A percentile compares a stretch with the other conserved stretches of the same genome.
Conservation (phyloP, 2,329 filamentous ascomycete genomes). For the Pseudogymnoascus sp. region DNA sequence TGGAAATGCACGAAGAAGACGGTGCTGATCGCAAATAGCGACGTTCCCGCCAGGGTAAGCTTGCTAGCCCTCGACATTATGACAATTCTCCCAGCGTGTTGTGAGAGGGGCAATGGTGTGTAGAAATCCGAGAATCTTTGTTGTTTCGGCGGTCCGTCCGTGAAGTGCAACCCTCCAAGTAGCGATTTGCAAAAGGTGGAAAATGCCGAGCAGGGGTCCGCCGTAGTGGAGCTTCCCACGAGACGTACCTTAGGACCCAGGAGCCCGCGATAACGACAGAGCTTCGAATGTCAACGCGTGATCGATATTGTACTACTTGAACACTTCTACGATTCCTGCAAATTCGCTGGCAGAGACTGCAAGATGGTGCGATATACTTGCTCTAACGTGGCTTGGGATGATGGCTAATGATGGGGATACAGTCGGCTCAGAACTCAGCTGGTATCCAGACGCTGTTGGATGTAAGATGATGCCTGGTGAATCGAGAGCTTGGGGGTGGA, state of each 20-base stretch:
- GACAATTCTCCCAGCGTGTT: not conserved
- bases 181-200: conserved; percentile 15
- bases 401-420: conserved; percentile 16
- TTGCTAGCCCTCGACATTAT: conserved; percentile 88
- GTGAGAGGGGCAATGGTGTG: not conserved
- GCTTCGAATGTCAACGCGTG: conserved; percentile 12
- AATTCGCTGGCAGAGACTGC: conserved; percentile 13
- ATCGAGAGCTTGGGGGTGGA: conserved; percentile 13
- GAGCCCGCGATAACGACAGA: conserved; percentile 5
- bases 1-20: conserved; percentile 84
- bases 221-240: conserved; percentile 20
- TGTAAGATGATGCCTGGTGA: conserved; percentile 55
- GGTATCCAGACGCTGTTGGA: conserved; percentile 98
- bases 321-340: conserved; percentile 10
- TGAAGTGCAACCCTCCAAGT: conserved; percentile 7
- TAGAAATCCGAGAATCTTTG: not conserved
- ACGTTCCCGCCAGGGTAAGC: conserved; percentile 72
- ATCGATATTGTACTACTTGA: conserved; percentile 18
- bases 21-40: conserved; percentile 67
- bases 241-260: conserved; percentile 13
- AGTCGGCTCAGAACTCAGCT: conserved; percentile 97
- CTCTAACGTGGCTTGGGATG: not conserved
- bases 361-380: not conserved
- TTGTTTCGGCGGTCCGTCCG: not conserved
- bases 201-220: conserved; percentile 22